Evolutionary conservation across 2,329 filamentous ascomycete genomes (phyloP).

Genomic region (Emmonsia crescens): DNA sequence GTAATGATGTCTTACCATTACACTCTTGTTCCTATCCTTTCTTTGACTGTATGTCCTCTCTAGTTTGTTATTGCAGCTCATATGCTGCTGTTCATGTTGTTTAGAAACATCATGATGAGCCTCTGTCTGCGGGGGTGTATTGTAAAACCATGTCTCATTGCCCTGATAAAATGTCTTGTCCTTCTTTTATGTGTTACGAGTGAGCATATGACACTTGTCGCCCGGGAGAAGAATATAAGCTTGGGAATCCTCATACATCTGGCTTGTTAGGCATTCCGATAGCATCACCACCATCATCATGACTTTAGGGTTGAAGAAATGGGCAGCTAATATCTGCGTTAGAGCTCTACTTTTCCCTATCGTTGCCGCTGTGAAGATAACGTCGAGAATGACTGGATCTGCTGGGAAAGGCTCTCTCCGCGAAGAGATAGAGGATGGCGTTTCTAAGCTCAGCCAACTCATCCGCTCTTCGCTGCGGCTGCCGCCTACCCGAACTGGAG

Average conservation of each 20-base stretch:
- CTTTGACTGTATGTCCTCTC: not conserved
- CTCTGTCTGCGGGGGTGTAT: not conserved
- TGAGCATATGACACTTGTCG: not conserved
- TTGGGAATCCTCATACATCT: not conserved
- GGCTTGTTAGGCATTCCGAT: not conserved
- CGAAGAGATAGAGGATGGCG: conserved; percentile 25
- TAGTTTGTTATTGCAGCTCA: not conserved
- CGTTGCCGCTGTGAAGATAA: not conserved
- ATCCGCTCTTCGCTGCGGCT: conserved; percentile 34
- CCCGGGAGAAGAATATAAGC: not conserved
- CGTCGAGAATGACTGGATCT: conserved; percentile 15
- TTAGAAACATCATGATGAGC: not conserved
- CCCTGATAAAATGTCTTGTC: not conserved
- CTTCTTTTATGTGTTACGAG: not conserved
- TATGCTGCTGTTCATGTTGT: not conserved
- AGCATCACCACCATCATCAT: not conserved
- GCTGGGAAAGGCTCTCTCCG: conserved; percentile 14
- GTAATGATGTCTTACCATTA: not conserved
- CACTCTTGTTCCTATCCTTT: not conserved
- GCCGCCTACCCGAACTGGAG: conserved; percentile 31
- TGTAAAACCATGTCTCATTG: not conserved
- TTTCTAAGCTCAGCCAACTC: conserved; percentile 30
- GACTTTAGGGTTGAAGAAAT: not conserved
- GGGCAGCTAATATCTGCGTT: not conserved
- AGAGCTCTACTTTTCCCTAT: not conserved